Conservation (phyloP, 1,139 yeast species). For the Hemisphaericaspora subhashii region DNA sequence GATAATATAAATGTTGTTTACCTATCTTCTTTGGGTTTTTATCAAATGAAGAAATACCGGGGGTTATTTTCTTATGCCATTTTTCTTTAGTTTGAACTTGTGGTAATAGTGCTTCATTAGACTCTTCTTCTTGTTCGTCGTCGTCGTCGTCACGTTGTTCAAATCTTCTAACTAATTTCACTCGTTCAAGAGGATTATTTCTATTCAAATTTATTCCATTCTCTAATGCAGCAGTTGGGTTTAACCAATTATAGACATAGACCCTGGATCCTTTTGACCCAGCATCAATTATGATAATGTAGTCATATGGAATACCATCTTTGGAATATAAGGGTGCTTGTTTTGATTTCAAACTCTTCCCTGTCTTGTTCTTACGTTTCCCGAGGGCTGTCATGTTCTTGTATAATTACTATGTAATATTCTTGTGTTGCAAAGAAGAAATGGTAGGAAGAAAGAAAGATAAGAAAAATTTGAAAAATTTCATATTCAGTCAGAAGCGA, state of each 20-base stretch:
- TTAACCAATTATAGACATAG: conserved; percentile 68
- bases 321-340: conserved; percentile 34
- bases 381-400: neutral
- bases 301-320: conserved; percentile 56
- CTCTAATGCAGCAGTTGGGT: conserved; percentile 38
- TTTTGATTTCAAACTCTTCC: conserved; percentile 9
- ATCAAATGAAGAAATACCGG: conserved; percentile 65
- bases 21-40: conserved; percentile 56
- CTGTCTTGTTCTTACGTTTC: conserved; percentile 6
- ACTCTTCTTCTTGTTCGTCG: conserved; percentile 7
- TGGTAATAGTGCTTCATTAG: conserved; percentile 30
- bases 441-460: too few relatives aligned
- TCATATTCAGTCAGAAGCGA: too few relatives aligned
- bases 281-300: conserved; percentile 74
- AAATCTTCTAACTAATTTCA: conserved; percentile 18
- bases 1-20: conserved; percentile 53
- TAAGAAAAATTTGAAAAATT: too few relatives aligned
- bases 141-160: conserved; percentile 15
- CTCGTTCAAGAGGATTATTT: conserved; percentile 5
- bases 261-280: conserved; percentile 84
- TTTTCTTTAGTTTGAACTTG: conserved; percentile 42
- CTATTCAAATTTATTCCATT: conserved; percentile 20
- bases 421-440: too few relatives aligned
- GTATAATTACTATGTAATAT: too few relatives aligned
- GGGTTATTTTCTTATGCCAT: conserved; percentile 64